phyloP scores from a whole-genome alignment of 306 rosid genomes.

The Cicer judaicum region DNA sequence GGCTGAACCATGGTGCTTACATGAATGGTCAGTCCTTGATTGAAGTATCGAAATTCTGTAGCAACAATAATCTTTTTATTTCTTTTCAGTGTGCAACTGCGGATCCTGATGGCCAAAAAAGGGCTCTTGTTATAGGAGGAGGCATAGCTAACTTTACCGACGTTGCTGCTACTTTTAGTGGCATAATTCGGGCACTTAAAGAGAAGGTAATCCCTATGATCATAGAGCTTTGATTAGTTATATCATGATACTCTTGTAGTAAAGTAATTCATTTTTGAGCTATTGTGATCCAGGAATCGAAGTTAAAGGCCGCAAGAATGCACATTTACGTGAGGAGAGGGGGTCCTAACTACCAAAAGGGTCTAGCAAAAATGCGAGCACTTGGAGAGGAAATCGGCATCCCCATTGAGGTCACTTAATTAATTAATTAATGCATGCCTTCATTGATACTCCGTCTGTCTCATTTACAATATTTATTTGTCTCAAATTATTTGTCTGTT shows the following conservation, averaged over 20 bases:
- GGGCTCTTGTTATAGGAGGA: conserved; percentile 97
- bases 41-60: conserved; percentile 23
- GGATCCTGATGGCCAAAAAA: conserved; percentile 78
- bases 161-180: conserved; percentile 94
- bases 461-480: too few relatives aligned
- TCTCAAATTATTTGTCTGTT: too few relatives aligned
- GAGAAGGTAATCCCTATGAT: conserved; percentile 70
- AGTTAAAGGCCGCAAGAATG: conserved; percentile 87
- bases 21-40: conserved; percentile 1
- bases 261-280: conserved; percentile 38
- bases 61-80: conserved; percentile 40
- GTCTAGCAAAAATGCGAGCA: conserved; percentile 82
- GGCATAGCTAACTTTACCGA: conserved; percentile 98
- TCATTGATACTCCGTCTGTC: neutral
- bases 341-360: conserved; percentile 99
- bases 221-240: neutral
- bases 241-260: conserved; percentile 16
- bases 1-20: neutral
- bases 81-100: conserved; percentile 87
- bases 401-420: conserved; percentile 78
- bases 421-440: neutral
- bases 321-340: conserved; percentile 93
- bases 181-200: conserved; percentile 88
- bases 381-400: conserved; percentile 90
- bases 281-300: conserved; percentile 67